Evolutionary conservation across 371 early-diverging fungal genomes (phyloP), one percentile per base, ranked within the genome.

Genomic region (Chytridium lagenaria): DNA sequence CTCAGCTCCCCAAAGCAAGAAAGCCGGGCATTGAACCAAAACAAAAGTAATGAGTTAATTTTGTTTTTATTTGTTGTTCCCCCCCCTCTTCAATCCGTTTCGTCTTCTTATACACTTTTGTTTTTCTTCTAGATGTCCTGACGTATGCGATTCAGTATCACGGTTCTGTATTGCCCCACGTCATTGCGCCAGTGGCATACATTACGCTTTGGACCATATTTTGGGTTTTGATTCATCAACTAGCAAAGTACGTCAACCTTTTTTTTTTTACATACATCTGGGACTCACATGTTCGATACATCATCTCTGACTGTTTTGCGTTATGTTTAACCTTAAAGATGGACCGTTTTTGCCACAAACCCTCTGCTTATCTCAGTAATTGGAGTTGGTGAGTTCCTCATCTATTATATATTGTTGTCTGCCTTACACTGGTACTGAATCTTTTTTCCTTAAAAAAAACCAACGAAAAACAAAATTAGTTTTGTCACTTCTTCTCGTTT

Each of bases 401-500:
- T 26, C 10, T 7, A 55, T 55, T 55, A 15, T 55, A 30, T n/a
- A n/a, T n/a, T n/a, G n/a, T n/a, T n/a, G n/a, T n/a, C n/a, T n/a
- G n/a, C n/a, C n/a, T n/a, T n/a, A n/a, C n/a, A n/a, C 30, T 55
- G 57, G 15, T 7, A 31, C 36, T 61, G 30, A 10, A 31, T 10
- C 61, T 7, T 44, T 26, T 55, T 28, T 28, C 26, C 26, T 55
- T 26, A 10, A 10, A 23, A 55, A 16, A 10, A 10, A 55, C 30
- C 26, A 5, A 16, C 55, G 10, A 7, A 5, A 5, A 16, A 23
- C 26, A 16, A 28, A 16, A 55, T n/a, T 26, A 61, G 77, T 81
- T 1, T 15, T 93, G 2, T 90, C 89, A 79, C 71, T 91, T 70
- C 81, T 92, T 33, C 81, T 92, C 50, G 91, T 90, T 44, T 93